These are phyloP conservation scores for Cladosporium sp. DNA, from an alignment of 2,329 filamentous ascomycete species.

Conservation along the genomic window DNA sequence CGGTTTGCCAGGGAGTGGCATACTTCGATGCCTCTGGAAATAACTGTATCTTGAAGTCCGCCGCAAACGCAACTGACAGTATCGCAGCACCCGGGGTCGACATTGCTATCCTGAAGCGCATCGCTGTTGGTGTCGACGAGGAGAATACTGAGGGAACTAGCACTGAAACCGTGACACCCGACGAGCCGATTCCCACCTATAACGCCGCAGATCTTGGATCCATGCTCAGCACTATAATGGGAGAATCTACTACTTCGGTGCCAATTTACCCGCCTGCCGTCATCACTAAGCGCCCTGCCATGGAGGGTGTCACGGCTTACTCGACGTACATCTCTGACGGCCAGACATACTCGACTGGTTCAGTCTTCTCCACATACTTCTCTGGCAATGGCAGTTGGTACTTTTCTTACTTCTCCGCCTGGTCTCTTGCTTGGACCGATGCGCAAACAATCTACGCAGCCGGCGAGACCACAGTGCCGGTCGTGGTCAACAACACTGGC, in stretches of 20 bases:
- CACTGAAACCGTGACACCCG: slow-evolving; percentile 29
- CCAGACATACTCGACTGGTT: slow-evolving; percentile 34
- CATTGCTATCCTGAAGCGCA: slow-evolving; percentile 33
- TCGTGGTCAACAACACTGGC: slow-evolving; percentile 23
- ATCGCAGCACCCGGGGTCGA: slow-evolving; percentile 30
- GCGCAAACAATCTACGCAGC: slow-evolving; percentile 31
- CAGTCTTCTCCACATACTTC: slow-evolving; percentile 32
- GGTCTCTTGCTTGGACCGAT: slow-evolving; percentile 31
- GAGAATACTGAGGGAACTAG: slow-evolving; percentile 26
- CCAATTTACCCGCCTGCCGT: slow-evolving; percentile 27
- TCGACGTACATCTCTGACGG: slow-evolving; percentile 35
- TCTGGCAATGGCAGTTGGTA: slow-evolving; percentile 32
- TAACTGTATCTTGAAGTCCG: slow-evolving; percentile 38
- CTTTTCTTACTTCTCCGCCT: slow-evolving; percentile 33
- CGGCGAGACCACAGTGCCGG: slow-evolving; percentile 24
- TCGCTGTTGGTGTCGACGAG: slow-evolving; percentile 31
- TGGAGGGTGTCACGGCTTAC: slow-evolving; percentile 26
- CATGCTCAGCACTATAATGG: slow-evolving; percentile 29
- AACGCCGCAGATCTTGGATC: slow-evolving; percentile 30
- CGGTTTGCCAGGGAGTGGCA: slow-evolving; percentile 36
- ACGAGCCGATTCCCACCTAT: slow-evolving; percentile 22
- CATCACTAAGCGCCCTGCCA: slow-evolving; percentile 25
- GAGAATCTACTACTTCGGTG: slow-evolving; percentile 32
- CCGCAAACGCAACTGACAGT: slow-evolving; percentile 25
- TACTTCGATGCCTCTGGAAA: slow-evolving; percentile 32